Evolutionary conservation across 495 filamentous ascomycete species (phyloP).

Genomic region (Penicillium longicatenatum): DNA sequence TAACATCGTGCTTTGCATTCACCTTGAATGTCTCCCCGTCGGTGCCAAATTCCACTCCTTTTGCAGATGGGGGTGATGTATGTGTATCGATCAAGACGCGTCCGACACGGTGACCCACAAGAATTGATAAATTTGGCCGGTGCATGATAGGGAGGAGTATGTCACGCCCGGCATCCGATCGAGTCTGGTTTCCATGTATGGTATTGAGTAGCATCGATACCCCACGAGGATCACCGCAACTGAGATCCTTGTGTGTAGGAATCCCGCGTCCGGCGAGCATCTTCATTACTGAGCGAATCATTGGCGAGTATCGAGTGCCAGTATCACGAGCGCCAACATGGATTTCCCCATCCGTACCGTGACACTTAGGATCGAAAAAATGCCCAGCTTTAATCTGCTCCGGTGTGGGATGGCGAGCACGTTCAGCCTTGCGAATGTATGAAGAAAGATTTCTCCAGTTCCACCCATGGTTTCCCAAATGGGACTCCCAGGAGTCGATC

Average conservation of each 20-base stretch:
- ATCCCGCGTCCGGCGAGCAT: neutral
- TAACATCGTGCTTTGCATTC: neutral
- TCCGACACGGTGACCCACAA: conserved; percentile 3
- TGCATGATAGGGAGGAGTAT: neutral
- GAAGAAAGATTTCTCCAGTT: conserved; percentile 50
- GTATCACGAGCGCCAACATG: neutral
- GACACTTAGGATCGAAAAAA: conserved; percentile 4
- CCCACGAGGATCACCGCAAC: conserved; percentile 1
- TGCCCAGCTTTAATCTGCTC: conserved; percentile 22
- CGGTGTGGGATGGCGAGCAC: conserved; percentile 14
- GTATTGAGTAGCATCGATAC: conserved; percentile 2
- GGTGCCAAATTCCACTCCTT: conserved; percentile 3
- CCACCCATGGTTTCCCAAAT: conserved; percentile 53
- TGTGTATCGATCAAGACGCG: neutral
- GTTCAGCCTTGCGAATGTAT: conserved; percentile 37
- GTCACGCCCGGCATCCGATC: neutral
- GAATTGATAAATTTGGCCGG: conserved; percentile 2
- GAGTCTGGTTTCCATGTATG: conserved; percentile 2
- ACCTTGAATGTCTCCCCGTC: neutral
- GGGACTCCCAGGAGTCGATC: conserved; percentile 53
- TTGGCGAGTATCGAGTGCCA: neutral
- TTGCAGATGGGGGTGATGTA: neutral
- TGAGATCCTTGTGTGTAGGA: neutral
- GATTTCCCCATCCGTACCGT: neutral
- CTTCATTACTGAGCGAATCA: conserved; percentile 4